phyloP scores from a whole-genome alignment of 129 eudicot genomes.

The Helichrysum umbraculigerum region DNA sequence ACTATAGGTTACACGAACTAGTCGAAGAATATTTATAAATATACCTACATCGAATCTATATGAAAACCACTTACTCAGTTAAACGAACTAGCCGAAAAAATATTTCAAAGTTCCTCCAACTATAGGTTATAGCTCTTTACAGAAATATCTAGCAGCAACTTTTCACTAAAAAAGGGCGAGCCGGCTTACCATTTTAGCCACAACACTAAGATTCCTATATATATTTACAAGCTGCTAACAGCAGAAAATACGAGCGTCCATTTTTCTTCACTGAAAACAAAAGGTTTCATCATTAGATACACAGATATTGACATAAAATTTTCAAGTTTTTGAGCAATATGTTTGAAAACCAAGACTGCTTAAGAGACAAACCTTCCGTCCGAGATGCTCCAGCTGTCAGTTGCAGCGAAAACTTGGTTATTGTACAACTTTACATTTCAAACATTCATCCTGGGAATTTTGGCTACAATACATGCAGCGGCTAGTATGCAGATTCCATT shows the following conservation, averaged over 20 bases:
- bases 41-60: background rate
- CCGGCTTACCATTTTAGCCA: conserved; percentile 7
- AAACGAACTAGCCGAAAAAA: conserved; percentile 20
- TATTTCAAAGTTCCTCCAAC: conserved; percentile 11
- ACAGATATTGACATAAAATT: conserved; percentile 16
- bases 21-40: background rate
- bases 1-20: conserved; percentile 17
- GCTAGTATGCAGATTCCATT: background rate
- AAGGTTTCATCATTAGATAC: background rate
- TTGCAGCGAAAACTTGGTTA: conserved; percentile 29
- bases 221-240: conserved; percentile 41
- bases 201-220: conserved; percentile 8
- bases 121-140: conserved; percentile 24
- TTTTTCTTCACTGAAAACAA: conserved; percentile 22
- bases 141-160: conserved; percentile 1
- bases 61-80: conserved; percentile 15
- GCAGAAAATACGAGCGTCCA: conserved; percentile 13
- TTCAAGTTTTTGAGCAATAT: background rate
- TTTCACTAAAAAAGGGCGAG: conserved; percentile 15
- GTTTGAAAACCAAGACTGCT: background rate
- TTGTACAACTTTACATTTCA: conserved; percentile 32
- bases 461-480: conserved; percentile 22
- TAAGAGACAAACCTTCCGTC: conserved; percentile 20
- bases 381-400: conserved; percentile 25
- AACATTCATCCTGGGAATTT: conserved; percentile 19